Evolutionary conservation across 2,329 filamentous ascomycete genomes (phyloP).

Genomic region (Colletotrichum sp.): DNA sequence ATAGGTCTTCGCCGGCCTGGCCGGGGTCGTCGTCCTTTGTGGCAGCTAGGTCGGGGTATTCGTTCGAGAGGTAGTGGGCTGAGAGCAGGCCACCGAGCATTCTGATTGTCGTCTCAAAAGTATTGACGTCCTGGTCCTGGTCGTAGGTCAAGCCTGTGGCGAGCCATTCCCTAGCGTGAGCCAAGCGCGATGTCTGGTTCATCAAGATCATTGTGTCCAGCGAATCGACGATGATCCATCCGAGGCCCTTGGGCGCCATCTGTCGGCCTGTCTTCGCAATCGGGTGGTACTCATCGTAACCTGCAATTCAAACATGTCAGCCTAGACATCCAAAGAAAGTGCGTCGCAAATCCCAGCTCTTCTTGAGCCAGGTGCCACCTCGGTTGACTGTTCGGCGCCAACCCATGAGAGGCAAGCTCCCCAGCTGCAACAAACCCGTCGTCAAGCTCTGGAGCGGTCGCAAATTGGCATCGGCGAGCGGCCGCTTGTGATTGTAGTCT

Average conservation of each 20-base stretch:
- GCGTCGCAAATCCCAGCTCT: not conserved
- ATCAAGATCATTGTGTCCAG: constrained; percentile 98
- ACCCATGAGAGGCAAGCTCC: not conserved
- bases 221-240: constrained; percentile 98
- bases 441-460: not conserved
- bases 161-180: constrained; percentile 89
- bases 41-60: constrained; percentile 80
- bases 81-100: constrained; percentile 94
- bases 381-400: not conserved
- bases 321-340: not conserved
- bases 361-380: not conserved
- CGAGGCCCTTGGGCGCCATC: constrained; percentile 88
- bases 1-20: constrained; percentile 83
- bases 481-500: not conserved
- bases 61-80: constrained; percentile 91
- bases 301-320: constrained; percentile 39
- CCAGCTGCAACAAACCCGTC: not conserved
- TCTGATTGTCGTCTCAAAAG: constrained; percentile 96
- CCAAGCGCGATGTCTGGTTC: constrained; percentile 88
- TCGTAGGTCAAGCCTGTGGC: constrained; percentile 81
- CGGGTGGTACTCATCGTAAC: constrained; percentile 87
- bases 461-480: not conserved
- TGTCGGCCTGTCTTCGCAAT: constrained; percentile 78
- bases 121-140: constrained; percentile 94
- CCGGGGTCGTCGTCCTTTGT: constrained; percentile 74